Conservation (phyloP, 108 stramenopile genomes). For the Nannochloropsis salina region DNA sequence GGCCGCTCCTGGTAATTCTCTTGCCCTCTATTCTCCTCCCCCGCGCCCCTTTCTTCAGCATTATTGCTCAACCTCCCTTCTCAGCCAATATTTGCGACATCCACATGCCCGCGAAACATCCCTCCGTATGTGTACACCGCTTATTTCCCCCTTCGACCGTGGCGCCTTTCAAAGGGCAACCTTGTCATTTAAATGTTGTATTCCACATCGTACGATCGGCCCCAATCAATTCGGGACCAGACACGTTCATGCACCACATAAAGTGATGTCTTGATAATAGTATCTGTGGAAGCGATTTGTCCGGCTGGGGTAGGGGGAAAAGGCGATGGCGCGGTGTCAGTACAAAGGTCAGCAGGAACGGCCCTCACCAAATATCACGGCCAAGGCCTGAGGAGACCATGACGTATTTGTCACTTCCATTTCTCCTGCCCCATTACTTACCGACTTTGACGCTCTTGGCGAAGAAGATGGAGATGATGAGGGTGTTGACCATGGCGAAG, state of each 20-base stretch:
- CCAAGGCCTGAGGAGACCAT: too few species aligned
- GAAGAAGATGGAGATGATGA: constrained; percentile 71
- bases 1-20: too few species aligned
- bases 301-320: constrained; percentile 58
- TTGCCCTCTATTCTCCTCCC: too few species aligned
- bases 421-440: constrained; percentile 63
- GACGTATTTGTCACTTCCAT: not conserved
- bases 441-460: constrained; percentile 27
- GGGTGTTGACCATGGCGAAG: constrained; percentile 85
- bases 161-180: too few species aligned
- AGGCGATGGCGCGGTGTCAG: not conserved
- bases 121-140: too few species aligned
- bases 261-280: constrained; percentile 78
- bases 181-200: constrained; percentile 29
- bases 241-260: constrained; percentile 46
- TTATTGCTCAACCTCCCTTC: too few species aligned
- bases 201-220: constrained; percentile 45
- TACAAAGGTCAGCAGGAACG: too few species aligned
- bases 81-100: too few species aligned
- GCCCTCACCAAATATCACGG: too few species aligned
- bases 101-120: too few species aligned
- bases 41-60: too few species aligned
- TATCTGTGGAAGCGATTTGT: constrained; percentile 84
- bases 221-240: constrained; percentile 43
- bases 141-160: not conserved